phyloP scores from a whole-genome alignment of 2,329 filamentous ascomycete genomes.

The Fusarium pseudonygamai region DNA sequence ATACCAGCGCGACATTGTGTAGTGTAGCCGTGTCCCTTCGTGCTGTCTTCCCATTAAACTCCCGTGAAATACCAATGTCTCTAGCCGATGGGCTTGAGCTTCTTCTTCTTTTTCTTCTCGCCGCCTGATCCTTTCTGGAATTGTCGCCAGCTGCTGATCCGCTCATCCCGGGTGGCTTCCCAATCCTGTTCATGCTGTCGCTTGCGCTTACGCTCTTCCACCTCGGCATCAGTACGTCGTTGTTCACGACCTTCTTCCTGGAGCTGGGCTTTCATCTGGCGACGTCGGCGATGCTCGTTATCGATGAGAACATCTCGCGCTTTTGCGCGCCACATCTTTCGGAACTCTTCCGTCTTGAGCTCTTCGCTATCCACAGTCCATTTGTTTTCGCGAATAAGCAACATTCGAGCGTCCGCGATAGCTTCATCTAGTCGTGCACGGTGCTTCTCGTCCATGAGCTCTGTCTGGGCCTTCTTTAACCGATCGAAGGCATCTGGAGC shows the following conservation, averaged over 20 bases:
- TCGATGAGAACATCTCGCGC: constrained; percentile 89
- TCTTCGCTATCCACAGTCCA: constrained; percentile 91
- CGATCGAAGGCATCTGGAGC: constrained; percentile 97
- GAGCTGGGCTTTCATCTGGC: constrained; percentile 93
- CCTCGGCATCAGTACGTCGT: constrained; percentile 84
- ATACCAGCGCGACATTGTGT: constrained; percentile 36
- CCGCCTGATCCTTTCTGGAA: constrained; percentile 80
- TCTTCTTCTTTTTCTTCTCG: constrained; percentile 75
- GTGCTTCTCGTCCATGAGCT: constrained; percentile 93
- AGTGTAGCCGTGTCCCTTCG: constrained; percentile 21
- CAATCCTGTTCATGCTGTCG: constrained; percentile 93
- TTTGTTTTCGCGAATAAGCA: constrained; percentile 93
- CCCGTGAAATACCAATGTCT: not conserved
- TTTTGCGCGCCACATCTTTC: constrained; percentile 89
- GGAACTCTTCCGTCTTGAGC: constrained; percentile 84
- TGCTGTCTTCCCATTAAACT: constrained; percentile 18
- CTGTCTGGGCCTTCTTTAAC: constrained; percentile 91
- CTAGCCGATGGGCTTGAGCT: constrained; percentile 71
- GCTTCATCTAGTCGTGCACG: constrained; percentile 89
- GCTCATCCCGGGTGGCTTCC: constrained; percentile 90
- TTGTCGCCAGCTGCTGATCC: constrained; percentile 93
- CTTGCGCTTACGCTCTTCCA: constrained; percentile 83
- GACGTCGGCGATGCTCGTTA: constrained; percentile 83
- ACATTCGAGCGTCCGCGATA: constrained; percentile 94
- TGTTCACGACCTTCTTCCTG: constrained; percentile 94